These are phyloP conservation scores for Aspergillus sparsus DNA, from an alignment of 495 filamentous ascomycete genomes.

Conservation along the genomic window DNA sequence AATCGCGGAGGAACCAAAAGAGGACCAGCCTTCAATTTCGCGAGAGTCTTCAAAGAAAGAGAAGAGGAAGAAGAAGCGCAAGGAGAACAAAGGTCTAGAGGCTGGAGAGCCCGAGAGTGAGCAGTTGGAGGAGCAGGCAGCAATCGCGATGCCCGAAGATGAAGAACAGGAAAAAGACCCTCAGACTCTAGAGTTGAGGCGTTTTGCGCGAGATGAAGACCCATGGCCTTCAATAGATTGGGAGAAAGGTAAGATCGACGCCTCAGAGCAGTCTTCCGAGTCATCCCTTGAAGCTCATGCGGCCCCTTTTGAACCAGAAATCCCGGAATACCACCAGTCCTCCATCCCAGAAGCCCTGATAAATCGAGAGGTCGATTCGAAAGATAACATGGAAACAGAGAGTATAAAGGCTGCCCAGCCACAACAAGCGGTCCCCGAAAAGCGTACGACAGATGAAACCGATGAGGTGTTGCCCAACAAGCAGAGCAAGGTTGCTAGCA, in stretches of 20 bases:
- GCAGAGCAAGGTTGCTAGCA: slow-evolving; percentile 35
- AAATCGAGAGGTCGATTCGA: slow-evolving; percentile 10
- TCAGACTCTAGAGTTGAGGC: slow-evolving; percentile 17
- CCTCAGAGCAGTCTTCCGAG: slow-evolving; percentile 28
- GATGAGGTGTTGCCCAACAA: slow-evolving; percentile 11
- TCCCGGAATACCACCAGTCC: slow-evolving; percentile 39
- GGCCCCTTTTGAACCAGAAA: slow-evolving; percentile 34
- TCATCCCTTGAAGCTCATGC: slow-evolving; percentile 30
- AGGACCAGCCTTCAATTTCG: slow-evolving; percentile 8
- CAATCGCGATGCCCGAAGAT: neutral
- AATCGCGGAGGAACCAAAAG: slow-evolving; percentile 11
- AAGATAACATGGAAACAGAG: slow-evolving; percentile 12
- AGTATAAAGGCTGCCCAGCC: too few relatives aligned
- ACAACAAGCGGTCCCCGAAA: slow-evolving; percentile 6
- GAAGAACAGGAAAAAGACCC: slow-evolving; percentile 20
- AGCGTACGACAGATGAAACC: slow-evolving; percentile 11
- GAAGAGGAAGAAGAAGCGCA: slow-evolving; percentile 35
- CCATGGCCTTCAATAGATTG: slow-evolving; percentile 44
- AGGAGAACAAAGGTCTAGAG: slow-evolving; percentile 15
- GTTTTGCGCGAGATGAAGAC: slow-evolving; percentile 28
- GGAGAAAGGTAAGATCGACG: slow-evolving; percentile 34
- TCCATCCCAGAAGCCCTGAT: slow-evolving; percentile 32
- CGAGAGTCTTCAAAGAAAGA: slow-evolving; percentile 24
- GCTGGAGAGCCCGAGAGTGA: slow-evolving; percentile 20
- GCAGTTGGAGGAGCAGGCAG: neutral